Evolutionary conservation across 305 asterid species (phyloP).

Genomic region (Plantago lanceolata): DNA sequence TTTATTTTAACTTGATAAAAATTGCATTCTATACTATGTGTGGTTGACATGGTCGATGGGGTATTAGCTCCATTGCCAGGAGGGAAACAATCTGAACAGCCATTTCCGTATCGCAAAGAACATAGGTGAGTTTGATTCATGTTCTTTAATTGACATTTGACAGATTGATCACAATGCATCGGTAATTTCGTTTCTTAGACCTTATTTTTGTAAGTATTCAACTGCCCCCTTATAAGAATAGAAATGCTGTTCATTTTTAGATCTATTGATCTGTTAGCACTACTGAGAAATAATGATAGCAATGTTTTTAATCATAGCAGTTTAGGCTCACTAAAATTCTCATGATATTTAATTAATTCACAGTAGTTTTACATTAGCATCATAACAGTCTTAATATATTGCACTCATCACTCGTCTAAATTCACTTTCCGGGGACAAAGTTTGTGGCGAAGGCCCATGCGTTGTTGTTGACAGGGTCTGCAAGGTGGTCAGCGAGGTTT

Average conservation of each 20-base stretch:
- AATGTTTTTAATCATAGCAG: neutral
- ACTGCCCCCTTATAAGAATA: neutral
- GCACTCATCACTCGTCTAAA: neutral
- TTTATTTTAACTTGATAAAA: neutral
- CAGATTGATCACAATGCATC: too few relatives aligned
- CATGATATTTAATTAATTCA: constrained; percentile 8
- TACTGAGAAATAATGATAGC: neutral
- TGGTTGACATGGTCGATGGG: too few relatives aligned
- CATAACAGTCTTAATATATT: neutral
- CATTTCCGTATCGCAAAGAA: too few relatives aligned
- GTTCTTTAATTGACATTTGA: neutral
- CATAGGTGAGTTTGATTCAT: too few relatives aligned
- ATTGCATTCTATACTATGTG: too few relatives aligned
- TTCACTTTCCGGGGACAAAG: constrained; percentile 44
- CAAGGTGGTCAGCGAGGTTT: constrained; percentile 42
- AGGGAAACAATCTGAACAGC: too few relatives aligned
- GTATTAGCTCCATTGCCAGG: too few relatives aligned
- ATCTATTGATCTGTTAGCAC: too few relatives aligned
- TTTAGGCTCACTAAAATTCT: constrained; percentile 12
- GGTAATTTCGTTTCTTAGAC: neutral
- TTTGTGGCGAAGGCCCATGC: constrained; percentile 51
- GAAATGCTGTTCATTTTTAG: too few relatives aligned
- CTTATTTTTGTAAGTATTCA: neutral
- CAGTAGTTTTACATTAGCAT: constrained; percentile 14
- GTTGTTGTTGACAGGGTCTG: constrained; percentile 46